Evolutionary conservation across 2,329 filamentous ascomycete genomes (phyloP).

Genomic region (Decorospora gaudefroyi): DNA sequence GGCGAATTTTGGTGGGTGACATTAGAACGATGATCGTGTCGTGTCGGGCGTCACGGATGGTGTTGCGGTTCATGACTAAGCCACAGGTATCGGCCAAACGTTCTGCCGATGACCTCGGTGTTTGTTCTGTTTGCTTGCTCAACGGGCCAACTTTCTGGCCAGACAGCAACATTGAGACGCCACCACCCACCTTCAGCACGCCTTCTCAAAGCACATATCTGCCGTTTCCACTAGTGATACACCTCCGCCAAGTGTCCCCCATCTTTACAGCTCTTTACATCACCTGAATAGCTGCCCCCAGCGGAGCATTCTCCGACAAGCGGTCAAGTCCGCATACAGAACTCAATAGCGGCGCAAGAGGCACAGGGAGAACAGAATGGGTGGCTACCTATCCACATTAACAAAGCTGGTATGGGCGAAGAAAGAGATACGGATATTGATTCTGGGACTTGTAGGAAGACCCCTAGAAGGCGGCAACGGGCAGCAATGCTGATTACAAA

Average conservation of each 20-base stretch:
- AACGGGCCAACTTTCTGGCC: conserved; percentile 31
- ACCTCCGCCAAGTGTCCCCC: background rate
- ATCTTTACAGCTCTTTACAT: too few relatives aligned
- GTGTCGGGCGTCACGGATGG: too few relatives aligned
- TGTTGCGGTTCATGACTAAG: too few relatives aligned
- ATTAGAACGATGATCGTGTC: too few relatives aligned
- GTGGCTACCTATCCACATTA: conserved; percentile 41
- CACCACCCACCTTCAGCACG: conserved; percentile 1
- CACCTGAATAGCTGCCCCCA: background rate
- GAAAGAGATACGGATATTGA: conserved; percentile 97
- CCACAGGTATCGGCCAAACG: conserved; percentile 20
- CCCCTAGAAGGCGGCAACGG: background rate
- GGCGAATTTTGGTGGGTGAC: too few relatives aligned
- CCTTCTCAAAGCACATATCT: background rate
- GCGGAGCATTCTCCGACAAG: conserved; percentile 2
- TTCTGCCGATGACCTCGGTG: conserved; percentile 16
- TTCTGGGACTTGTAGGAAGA: conserved; percentile 79
- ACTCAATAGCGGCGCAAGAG: conserved; percentile 14
- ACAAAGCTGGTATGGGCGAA: conserved; percentile 68
- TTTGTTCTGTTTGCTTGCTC: conserved; percentile 33
- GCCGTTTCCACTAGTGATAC: background rate
- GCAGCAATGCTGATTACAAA: conserved; percentile 33
- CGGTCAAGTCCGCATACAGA: conserved; percentile 23
- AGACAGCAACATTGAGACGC: conserved; percentile 24
- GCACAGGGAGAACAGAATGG: conserved; percentile 35